These are phyloP conservation scores for Austroboletus niveus DNA, from an alignment of 1,284 basidiomycete species.

Conservation along the genomic window DNA sequence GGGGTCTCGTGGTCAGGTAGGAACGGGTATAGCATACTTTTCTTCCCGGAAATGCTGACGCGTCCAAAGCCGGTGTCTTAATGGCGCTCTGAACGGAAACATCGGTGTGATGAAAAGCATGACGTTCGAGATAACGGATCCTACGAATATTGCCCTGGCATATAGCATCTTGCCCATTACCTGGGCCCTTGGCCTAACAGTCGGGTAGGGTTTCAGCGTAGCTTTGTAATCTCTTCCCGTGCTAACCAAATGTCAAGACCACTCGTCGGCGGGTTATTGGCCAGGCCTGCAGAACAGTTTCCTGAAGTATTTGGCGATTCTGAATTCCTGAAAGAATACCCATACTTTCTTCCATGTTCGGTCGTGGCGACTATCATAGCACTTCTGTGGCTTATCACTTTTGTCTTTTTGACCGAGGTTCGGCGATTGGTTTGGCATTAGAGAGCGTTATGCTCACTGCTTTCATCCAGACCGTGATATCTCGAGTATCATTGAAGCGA, in stretches of 20 bases:
- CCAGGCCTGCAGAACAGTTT: slow-evolving; percentile 58
- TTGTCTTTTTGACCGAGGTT: slow-evolving; percentile 58
- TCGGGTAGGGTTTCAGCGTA: slow-evolving; percentile 35
- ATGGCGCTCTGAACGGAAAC: slow-evolving; percentile 45
- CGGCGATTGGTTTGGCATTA: slow-evolving; percentile 9
- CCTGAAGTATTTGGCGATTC: slow-evolving; percentile 48
- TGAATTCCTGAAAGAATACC: slow-evolving; percentile 55
- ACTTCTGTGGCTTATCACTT: slow-evolving; percentile 44
- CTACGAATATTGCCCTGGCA: slow-evolving; percentile 35
- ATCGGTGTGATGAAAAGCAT: slow-evolving; percentile 46
- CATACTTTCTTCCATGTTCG: slow-evolving; percentile 67
- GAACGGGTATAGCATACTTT: not conserved
- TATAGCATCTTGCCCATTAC: slow-evolving; percentile 45
- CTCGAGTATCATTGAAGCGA: slow-evolving; percentile 13
- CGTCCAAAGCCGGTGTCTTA: slow-evolving; percentile 33
- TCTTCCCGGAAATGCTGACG: not conserved
- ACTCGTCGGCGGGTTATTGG: slow-evolving; percentile 59
- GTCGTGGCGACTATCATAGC: slow-evolving; percentile 50
- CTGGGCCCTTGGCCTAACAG: slow-evolving; percentile 43
- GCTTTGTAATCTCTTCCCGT: not conserved
- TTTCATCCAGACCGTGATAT: slow-evolving; percentile 16
- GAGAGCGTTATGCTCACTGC: not conserved
- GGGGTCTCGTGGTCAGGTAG: slow-evolving; percentile 54
- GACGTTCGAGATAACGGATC: slow-evolving; percentile 36
- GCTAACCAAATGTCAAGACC: slow-evolving; percentile 40